These are phyloP conservation scores for Begonia loranthoides DNA, from an alignment of 306 rosid species.

Conservation along the genomic window DNA sequence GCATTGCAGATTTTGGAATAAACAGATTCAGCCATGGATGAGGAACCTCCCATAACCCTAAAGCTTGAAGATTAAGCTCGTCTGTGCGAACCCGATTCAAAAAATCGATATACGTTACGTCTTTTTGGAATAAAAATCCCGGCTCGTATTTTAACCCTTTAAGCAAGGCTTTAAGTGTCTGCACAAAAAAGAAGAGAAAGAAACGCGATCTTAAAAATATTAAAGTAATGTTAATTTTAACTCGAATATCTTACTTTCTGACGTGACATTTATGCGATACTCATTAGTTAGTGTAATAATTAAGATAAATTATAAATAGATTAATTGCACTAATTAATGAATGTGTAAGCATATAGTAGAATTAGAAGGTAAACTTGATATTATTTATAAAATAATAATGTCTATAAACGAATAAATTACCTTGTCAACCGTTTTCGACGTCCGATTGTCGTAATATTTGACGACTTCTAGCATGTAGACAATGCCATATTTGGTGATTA, in stretches of 20 bases:
- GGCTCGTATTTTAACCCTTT: conserved; percentile 26
- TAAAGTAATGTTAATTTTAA: no score
- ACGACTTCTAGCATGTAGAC: conserved; percentile 45
- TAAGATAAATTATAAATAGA: no score
- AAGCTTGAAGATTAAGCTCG: conserved; percentile 28
- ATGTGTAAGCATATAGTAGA: no score
- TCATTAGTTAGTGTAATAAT: no score
- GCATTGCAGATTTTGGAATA: conserved; percentile 53
- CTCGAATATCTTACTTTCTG: no score
- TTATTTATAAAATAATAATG: no score
- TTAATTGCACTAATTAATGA: no score
- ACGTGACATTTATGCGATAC: no score
- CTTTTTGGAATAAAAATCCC: conserved; percentile 37
- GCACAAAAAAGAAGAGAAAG: no score
- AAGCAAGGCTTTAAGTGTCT: conserved; percentile 28
- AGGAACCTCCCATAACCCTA: conserved; percentile 65
- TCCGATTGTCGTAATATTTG: conserved; percentile 33
- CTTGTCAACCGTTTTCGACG: conserved; percentile 19
- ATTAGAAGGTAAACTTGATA: no score
- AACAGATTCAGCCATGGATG: conserved; percentile 92
- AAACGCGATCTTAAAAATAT: no score
- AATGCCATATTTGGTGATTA: conserved; percentile 33
- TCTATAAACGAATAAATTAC: conserved; percentile 12
- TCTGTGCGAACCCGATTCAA: conserved; percentile 41
- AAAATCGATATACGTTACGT: conserved; percentile 45